Evolutionary conservation across 208 protist species (phyloP).

Genomic region (Trypanosoma boissoni): DNA sequence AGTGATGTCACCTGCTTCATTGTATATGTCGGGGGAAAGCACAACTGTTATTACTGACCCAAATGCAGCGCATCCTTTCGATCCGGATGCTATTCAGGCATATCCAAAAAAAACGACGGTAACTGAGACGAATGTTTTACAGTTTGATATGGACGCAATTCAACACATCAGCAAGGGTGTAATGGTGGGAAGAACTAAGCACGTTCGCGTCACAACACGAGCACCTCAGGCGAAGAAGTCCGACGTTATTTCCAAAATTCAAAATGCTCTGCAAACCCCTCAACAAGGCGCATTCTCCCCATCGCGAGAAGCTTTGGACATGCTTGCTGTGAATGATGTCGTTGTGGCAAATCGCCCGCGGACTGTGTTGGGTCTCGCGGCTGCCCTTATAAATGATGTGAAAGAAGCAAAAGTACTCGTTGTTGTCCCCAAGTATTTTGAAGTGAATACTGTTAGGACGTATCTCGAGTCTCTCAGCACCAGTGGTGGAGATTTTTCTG

Average conservation of each 20-base stretch:
- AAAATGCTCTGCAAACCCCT: conserved; percentile 32
- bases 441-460: conserved; percentile 50
- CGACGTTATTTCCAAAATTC: conserved; percentile 45
- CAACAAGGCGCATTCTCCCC: conserved; percentile 6
- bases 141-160: conserved; percentile 85
- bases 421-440: conserved; percentile 76
- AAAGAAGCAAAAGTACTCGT: conserved; percentile 56
- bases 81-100: conserved; percentile 12
- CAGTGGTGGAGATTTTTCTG: conserved; percentile 14
- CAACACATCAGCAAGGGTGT: conserved; percentile 78
- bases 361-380: conserved; percentile 45
- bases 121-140: conserved; percentile 54
- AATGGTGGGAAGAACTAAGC: conserved; percentile 70
- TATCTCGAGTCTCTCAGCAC: conserved; percentile 33
- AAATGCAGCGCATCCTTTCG: conserved; percentile 37
- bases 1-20: conserved; percentile 50
- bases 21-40: conserved; percentile 29
- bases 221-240: conserved; percentile 38
- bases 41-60: conserved; percentile 30
- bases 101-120: conserved; percentile 7
- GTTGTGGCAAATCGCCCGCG: conserved; percentile 44
- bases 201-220: conserved; percentile 57
- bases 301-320: conserved; percentile 22
- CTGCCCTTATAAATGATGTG: conserved; percentile 25
- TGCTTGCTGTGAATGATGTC: conserved; percentile 35